Evolutionary conservation across 2,329 filamentous ascomycete species (phyloP).

Genomic region (Aspergillus versicolor): DNA sequence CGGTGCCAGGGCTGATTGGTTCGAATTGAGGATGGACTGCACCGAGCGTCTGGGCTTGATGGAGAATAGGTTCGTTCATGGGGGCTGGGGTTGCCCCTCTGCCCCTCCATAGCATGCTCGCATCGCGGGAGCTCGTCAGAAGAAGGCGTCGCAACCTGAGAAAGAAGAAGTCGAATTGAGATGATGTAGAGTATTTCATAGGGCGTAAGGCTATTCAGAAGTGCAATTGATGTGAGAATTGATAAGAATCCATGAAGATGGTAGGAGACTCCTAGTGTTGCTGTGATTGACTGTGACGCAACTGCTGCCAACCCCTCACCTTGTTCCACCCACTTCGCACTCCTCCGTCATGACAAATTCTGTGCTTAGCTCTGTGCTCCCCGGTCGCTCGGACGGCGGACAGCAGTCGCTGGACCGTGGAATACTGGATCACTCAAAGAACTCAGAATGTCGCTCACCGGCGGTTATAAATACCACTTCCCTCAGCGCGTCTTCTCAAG

Average conservation of each 20-base stretch:
- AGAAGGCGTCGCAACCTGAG: not conserved
- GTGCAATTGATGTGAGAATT: not conserved
- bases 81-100: conserved; percentile 1
- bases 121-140: not conserved
- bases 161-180: not conserved
- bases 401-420: not conserved
- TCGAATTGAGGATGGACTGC: not conserved
- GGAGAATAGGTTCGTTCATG: conserved; percentile 7
- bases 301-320: not conserved
- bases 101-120: conserved; percentile 1
- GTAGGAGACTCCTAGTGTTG: not conserved
- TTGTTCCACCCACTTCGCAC: not conserved
- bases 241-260: not conserved
- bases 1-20: not conserved
- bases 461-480: conserved; percentile 23
- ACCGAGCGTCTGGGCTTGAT: not conserved
- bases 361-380: conserved; percentile 34
- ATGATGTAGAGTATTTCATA: not conserved
- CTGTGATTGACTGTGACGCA: not conserved
- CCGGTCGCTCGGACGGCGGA: not conserved
- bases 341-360: conserved; percentile 22
- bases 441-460: not conserved
- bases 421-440: not conserved
- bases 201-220: not conserved
- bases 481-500: conserved; percentile 10